Evolutionary conservation across 108 stramenopile species (phyloP).

Genomic region (Halocafeteria seosinensis): DNA sequence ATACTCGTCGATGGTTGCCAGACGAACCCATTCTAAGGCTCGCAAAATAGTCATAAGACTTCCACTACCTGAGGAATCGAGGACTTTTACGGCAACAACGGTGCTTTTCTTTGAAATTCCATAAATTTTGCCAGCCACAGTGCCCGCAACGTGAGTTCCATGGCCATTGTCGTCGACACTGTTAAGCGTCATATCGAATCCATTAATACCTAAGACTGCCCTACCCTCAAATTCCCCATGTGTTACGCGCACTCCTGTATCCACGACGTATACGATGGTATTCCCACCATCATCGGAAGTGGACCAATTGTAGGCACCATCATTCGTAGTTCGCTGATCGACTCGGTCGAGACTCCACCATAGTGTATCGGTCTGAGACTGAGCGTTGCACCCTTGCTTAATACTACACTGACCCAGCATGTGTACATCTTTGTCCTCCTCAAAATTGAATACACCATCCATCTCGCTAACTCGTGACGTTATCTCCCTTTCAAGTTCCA

Average conservation of each 20-base stretch:
- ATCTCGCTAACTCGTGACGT: too few species aligned
- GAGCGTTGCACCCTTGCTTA: not conserved
- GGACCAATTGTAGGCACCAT: not conserved
- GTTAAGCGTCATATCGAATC: not conserved
- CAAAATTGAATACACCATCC: too few species aligned
- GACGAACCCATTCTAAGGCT: not conserved
- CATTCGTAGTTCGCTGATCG: not conserved
- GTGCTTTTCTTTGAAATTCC: slow-evolving; percentile 1
- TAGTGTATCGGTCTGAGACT: not conserved
- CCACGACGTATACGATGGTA: slow-evolving; percentile 1
- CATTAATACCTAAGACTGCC: not conserved
- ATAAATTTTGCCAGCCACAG: slow-evolving; percentile 1
- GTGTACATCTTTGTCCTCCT: not conserved
- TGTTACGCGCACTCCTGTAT: not conserved
- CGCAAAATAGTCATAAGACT: not conserved
- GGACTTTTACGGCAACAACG: slow-evolving; percentile 4
- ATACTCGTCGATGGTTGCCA: not conserved
- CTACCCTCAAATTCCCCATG: slow-evolving; percentile 2
- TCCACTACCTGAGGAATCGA: not conserved
- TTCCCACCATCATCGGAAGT: not conserved
- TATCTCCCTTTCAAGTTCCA: too few species aligned
- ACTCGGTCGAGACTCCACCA: not conserved
- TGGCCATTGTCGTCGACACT: slow-evolving; percentile 3
- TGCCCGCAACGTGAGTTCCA: slow-evolving; percentile 19
- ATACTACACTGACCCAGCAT: not conserved